Evolutionary conservation across 1,284 basidiomycete genomes (phyloP).

Genomic region (Golubevia pallescens): DNA sequence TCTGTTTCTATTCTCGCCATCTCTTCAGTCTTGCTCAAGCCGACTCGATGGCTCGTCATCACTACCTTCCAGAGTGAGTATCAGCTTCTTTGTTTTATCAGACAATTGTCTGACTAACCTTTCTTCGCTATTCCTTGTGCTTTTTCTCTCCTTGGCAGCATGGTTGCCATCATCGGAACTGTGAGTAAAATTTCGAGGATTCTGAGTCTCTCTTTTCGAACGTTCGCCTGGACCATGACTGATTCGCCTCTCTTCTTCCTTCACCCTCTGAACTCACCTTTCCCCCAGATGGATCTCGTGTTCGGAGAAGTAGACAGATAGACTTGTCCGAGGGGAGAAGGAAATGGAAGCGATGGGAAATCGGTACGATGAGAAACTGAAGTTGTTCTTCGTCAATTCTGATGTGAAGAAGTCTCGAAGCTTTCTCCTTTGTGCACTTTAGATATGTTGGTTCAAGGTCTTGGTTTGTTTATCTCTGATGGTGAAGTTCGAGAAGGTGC

Average conservation of each 20-base stretch:
- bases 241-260: neutral
- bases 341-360: too few species aligned
- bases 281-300: conserved; percentile 36
- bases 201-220: neutral
- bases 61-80: conserved; percentile 46
- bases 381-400: too few species aligned
- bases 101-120: too few species aligned
- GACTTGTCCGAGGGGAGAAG: too few species aligned
- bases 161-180: conserved; percentile 50
- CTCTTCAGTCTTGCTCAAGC: conserved; percentile 40
- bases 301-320: conserved; percentile 62
- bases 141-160: neutral
- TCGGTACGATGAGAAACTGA: too few species aligned
- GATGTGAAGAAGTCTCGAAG: too few species aligned
- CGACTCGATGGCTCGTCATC: conserved; percentile 57
- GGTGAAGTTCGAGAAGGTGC: too few species aligned
- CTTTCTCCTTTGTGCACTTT: too few species aligned
- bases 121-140: conserved; percentile 3
- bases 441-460: too few species aligned
- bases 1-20: neutral
- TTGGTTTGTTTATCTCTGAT: too few species aligned
- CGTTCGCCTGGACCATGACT: conserved; percentile 42
- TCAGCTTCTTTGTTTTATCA: too few species aligned
- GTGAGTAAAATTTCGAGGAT: neutral
- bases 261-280: neutral